These are phyloP conservation scores for Phoma sp. DNA, from an alignment of 2,329 filamentous ascomycete species.

Conservation along the genomic window DNA sequence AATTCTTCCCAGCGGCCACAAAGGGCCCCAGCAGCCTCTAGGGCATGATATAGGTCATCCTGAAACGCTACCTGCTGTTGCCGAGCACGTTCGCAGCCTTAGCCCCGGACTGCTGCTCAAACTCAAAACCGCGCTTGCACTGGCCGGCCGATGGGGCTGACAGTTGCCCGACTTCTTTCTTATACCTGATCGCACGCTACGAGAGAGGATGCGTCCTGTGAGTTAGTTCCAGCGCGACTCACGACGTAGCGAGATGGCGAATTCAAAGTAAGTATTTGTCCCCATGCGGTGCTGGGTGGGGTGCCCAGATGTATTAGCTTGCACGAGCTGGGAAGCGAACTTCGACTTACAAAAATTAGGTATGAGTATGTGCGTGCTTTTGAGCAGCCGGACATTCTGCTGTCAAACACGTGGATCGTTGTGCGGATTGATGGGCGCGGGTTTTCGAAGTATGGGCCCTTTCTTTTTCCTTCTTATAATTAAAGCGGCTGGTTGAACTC, in stretches of 20 bases:
- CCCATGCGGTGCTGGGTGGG: neutral
- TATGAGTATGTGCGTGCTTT: conserved; percentile 94
- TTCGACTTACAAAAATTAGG: conserved; percentile 55
- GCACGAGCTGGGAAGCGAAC: conserved; percentile 1
- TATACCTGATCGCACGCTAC: conserved; percentile 4
- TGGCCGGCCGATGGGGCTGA: conserved; percentile 1
- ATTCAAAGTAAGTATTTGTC: conserved; percentile 16
- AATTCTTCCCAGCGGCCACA: conserved; percentile 8
- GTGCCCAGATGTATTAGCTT: conserved; percentile 1
- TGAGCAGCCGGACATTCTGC: conserved; percentile 78
- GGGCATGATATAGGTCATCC: conserved; percentile 14
- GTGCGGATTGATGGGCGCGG: conserved; percentile 91
- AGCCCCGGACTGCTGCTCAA: conserved; percentile 14
- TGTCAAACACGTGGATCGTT: conserved; percentile 95
- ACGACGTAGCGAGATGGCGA: conserved; percentile 12
- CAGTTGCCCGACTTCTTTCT: conserved; percentile 9
- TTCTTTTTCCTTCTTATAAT: neutral
- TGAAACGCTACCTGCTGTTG: conserved; percentile 16
- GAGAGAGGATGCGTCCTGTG: conserved; percentile 3
- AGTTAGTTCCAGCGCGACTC: neutral
- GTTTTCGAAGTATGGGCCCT: conserved; percentile 77
- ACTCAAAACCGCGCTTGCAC: conserved; percentile 18
- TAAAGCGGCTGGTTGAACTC: too few relatives aligned
- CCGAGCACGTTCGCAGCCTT: conserved; percentile 19
- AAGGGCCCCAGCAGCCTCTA: neutral